Conservation (phyloP, 1,284 basidiomycete genomes). For the Ceratobasidium sp. region DNA sequence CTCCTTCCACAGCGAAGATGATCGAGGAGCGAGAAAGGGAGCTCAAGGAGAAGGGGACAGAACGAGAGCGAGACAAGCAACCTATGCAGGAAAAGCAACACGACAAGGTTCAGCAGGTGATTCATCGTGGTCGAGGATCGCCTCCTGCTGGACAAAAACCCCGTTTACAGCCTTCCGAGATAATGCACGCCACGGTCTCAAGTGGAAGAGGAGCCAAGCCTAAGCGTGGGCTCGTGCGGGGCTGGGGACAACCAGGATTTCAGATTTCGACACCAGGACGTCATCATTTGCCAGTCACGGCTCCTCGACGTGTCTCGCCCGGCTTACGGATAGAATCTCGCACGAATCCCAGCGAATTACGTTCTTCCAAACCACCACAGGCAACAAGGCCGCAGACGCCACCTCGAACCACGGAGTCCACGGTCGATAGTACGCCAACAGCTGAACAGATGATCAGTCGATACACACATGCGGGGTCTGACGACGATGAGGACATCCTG, state of each 20-base stretch:
- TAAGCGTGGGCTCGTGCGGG: conserved; percentile 3
- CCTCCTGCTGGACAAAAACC: background rate
- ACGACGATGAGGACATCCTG: conserved; percentile 14
- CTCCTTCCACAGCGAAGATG: conserved; percentile 13
- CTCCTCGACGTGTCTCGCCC: background rate
- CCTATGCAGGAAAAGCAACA: background rate
- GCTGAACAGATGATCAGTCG: conserved; percentile 15
- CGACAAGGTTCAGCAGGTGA: background rate
- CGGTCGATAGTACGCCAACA: background rate
- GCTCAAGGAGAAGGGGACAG: conserved; percentile 1
- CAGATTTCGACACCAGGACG: conserved; percentile 13
- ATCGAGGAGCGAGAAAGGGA: conserved; percentile 25
- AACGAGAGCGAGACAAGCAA: conserved; percentile 5
- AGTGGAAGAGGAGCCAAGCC: background rate
- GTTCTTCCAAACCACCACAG: background rate
- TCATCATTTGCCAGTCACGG: background rate
- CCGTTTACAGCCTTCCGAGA: background rate
- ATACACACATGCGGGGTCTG: conserved; percentile 23
- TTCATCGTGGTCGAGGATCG: background rate
- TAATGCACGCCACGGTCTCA: background rate
- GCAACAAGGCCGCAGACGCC: background rate
- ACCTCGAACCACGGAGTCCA: background rate
- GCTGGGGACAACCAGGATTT: conserved; percentile 4
- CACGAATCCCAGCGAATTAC: background rate
- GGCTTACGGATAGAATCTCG: conserved; percentile 5